These are phyloP conservation scores for Sporothrix inflata DNA, from an alignment of 2,329 filamentous ascomycete genomes.

Conservation along the genomic window DNA sequence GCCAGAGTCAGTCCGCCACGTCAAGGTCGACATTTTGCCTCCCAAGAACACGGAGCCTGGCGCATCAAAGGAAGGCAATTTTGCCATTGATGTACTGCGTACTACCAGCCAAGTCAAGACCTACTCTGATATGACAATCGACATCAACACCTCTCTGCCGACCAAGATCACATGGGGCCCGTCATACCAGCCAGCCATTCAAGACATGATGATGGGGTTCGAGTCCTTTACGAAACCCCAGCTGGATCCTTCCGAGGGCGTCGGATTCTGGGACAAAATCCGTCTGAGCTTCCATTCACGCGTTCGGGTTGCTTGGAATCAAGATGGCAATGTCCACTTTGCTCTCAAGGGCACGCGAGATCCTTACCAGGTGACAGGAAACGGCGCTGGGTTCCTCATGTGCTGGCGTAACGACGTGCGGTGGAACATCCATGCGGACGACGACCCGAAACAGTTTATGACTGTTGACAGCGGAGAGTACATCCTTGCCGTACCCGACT, in stretches of 20 bases:
- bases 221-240: slow-evolving; percentile 97
- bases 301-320: slow-evolving; percentile 87
- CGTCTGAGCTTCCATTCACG: slow-evolving; percentile 91
- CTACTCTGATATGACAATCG: slow-evolving; percentile 87
- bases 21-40: slow-evolving; percentile 83
- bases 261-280: slow-evolving; percentile 99
- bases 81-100: slow-evolving; percentile 82
- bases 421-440: slow-evolving; percentile 80
- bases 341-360: slow-evolving; percentile 90
- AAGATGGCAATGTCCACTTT: slow-evolving; percentile 92
- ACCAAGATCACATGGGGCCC: slow-evolving; percentile 97
- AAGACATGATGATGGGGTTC: slow-evolving; percentile 99
- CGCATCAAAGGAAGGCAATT: slow-evolving; percentile 63
- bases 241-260: slow-evolving; percentile 87
- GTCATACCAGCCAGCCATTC: slow-evolving; percentile 95
- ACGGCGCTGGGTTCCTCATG: slow-evolving; percentile 95
- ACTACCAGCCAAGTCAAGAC: slow-evolving; percentile 96
- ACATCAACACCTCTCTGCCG: slow-evolving; percentile 90
- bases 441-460: slow-evolving; percentile 92
- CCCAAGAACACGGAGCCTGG: slow-evolving; percentile 63
- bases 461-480: slow-evolving; percentile 94
- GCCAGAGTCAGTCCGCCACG: slow-evolving; percentile 75
- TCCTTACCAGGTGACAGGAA: slow-evolving; percentile 89
- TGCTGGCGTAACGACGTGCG: slow-evolving; percentile 95
- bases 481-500: slow-evolving; percentile 91